A percentile compares a stretch with the other conserved stretches of the same genome.
phyloP scores from a whole-genome alignment of 768 basidiomycete genomes.

The Hortiboletus campestris region DNA sequence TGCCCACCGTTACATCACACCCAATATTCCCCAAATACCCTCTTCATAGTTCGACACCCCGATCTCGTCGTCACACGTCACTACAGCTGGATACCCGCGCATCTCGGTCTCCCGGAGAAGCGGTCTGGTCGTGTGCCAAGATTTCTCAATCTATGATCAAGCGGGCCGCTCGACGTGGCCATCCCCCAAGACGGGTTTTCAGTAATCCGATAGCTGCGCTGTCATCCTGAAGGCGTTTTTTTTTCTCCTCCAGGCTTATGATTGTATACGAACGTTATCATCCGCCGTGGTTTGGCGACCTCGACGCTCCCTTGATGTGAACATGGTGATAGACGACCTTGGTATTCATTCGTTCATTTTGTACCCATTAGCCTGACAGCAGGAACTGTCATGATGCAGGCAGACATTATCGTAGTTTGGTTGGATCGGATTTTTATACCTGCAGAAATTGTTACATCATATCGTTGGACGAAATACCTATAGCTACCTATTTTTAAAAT shows the following conservation, averaged over 20 bases:
- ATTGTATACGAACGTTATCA: slow-evolving; percentile 8
- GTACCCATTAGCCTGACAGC: slow-evolving; percentile 19
- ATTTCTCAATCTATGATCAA: slow-evolving; percentile 27
- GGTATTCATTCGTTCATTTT: slow-evolving; percentile 7
- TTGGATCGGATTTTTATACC: slow-evolving; percentile 1
- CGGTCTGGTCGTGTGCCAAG: slow-evolving; percentile 33
- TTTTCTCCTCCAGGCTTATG: slow-evolving; percentile 1
- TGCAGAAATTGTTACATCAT: neutral
- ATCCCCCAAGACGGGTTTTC: slow-evolving; percentile 20
- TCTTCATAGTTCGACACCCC: slow-evolving; percentile 9
- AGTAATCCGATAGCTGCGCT: slow-evolving; percentile 17
- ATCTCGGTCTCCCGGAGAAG: slow-evolving; percentile 7
- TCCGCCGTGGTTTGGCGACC: slow-evolving; percentile 1
- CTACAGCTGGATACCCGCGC: slow-evolving; percentile 2
- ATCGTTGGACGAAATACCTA: no score
- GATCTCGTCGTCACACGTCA: slow-evolving; percentile 9
- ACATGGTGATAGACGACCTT: slow-evolving; percentile 5
- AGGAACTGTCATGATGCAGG: neutral
- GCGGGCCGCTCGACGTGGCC: slow-evolving; percentile 26
- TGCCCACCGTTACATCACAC: slow-evolving; percentile 7
- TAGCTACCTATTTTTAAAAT: neutral
- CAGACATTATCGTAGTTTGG: neutral
- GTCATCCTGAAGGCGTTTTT: slow-evolving; percentile 6
- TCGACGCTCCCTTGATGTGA: slow-evolving; percentile 13
- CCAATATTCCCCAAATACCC: neutral